These are phyloP conservation scores for Triticum monococcum DNA, from an alignment of 176 grass and related monocot species.

Conservation along the genomic window DNA sequence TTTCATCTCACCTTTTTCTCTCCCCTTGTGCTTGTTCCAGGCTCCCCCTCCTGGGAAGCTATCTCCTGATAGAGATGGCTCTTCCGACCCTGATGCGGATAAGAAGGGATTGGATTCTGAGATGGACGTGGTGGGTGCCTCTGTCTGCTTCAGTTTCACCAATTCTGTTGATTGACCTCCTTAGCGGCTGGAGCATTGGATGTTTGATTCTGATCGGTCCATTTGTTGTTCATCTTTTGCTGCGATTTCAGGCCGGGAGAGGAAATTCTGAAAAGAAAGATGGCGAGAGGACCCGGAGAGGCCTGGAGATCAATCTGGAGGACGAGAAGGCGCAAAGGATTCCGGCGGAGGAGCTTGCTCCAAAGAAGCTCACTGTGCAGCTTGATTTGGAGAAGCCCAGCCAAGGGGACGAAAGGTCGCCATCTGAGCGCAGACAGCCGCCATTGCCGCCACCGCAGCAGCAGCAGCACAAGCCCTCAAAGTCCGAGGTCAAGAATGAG, in stretches of 20 bases:
- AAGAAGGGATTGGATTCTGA: slow-evolving; percentile 69
- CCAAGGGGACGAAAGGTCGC: slow-evolving; percentile 44
- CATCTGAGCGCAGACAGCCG: slow-evolving; percentile 30
- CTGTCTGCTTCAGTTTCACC: slow-evolving; percentile 14
- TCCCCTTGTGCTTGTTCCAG: slow-evolving; percentile 47
- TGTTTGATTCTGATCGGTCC: slow-evolving; percentile 33
- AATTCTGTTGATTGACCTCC: slow-evolving; percentile 37
- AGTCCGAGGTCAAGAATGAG: slow-evolving; percentile 77
- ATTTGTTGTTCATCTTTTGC: background rate
- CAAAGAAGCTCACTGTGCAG: slow-evolving; percentile 68
- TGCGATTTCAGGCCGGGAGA: slow-evolving; percentile 42
- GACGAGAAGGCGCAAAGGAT: slow-evolving; percentile 55
- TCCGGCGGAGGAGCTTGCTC: slow-evolving; percentile 31
- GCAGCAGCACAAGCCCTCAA: slow-evolving; percentile 51
- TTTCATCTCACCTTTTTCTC: slow-evolving; percentile 35
- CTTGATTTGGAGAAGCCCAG: slow-evolving; percentile 89
- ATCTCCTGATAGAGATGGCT: slow-evolving; percentile 86
- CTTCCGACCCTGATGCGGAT: slow-evolving; percentile 65
- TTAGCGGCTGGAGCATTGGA: slow-evolving; percentile 24
- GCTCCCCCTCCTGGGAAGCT: slow-evolving; percentile 97
- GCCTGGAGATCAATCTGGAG: slow-evolving; percentile 52
- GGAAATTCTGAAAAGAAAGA: slow-evolving; percentile 60
- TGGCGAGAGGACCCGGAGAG: slow-evolving; percentile 41
- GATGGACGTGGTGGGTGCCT: slow-evolving; percentile 65
- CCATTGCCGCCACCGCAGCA: slow-evolving; percentile 30